Evolutionary conservation across 129 eudicot genomes (phyloP), one percentile per base, ranked within the genome.

Genomic region (Artemisia tridentata): DNA sequence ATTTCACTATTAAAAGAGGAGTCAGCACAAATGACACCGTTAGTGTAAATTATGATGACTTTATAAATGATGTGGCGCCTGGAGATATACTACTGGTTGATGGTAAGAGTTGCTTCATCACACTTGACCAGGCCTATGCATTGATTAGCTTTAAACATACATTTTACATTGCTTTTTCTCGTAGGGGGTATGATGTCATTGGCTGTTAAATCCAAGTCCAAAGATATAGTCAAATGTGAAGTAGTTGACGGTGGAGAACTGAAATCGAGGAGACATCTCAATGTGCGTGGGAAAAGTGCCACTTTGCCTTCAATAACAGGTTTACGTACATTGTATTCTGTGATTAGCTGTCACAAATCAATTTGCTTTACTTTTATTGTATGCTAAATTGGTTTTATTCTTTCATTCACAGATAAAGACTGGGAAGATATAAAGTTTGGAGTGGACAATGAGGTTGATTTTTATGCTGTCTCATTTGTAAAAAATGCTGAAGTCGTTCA

Each of bases 401-500:
- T 59, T 66, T 64, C 21, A 64, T 69, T 38, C 61, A 71, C 86
- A 92, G 96, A 93, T 70, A 93, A 89, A 82, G 98, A 93, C 67
- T 93, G 98, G 98, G 98, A 93, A 65, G 98, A 93, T 82, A 93
- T 93, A 63, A 87, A 85, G 79, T 93, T 93, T 82, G 98, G 98
- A 15, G 97, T 89, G 53, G 97, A 93, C 74, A 93, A 93, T 71
- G 71, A 82, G 72, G 90, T 93, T 76, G 98, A 93, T 77, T 93
- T 87, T 78, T 93, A 93, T 85, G 98, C 96, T 74, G 98, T 93
- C 73, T 93, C 98, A 17, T 93, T 93, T 74, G 98, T 93, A 71
- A 89, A 93, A 81, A 81, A 87, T 82, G 98, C 97, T 67, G 76
- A 89, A 80, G 98, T 93, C 76, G 88, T 93, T 67, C 92, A 84